Conservation (phyloP, 495 filamentous ascomycete species). For the Podospora fimiseda region DNA sequence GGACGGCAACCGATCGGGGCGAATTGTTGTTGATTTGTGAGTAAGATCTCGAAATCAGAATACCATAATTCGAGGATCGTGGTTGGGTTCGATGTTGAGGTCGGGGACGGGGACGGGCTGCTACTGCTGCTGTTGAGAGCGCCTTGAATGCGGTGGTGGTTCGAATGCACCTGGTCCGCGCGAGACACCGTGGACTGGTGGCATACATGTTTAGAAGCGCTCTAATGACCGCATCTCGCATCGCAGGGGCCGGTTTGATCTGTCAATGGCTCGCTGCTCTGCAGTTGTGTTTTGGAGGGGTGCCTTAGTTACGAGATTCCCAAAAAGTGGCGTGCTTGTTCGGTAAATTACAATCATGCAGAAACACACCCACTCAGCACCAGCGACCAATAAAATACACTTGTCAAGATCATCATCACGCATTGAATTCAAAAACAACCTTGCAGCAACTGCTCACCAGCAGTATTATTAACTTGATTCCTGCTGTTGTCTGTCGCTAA, state of each 20-base stretch:
- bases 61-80: background rate
- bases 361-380: too few relatives aligned
- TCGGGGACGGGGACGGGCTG: too few relatives aligned
- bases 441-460: background rate
- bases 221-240: conserved; percentile 9
- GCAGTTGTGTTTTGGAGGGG: background rate
- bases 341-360: too few relatives aligned
- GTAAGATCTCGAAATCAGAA: conserved; percentile 1
- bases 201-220: conserved; percentile 18
- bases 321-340: background rate
- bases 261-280: conserved; percentile 12
- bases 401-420: too few relatives aligned
- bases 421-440: too few relatives aligned
- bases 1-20: conserved; percentile 52
- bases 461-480: background rate
- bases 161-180: conserved; percentile 2
- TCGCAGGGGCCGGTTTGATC: background rate
- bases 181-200: conserved; percentile 14
- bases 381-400: too few relatives aligned
- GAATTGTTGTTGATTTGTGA: background rate
- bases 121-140: background rate
- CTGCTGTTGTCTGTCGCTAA: background rate
- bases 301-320: too few relatives aligned
- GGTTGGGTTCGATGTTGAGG: background rate
- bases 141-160: background rate